phyloP scores from a whole-genome alignment of 164 flowering plant genomes.

The Kingdonia uniflora region DNA sequence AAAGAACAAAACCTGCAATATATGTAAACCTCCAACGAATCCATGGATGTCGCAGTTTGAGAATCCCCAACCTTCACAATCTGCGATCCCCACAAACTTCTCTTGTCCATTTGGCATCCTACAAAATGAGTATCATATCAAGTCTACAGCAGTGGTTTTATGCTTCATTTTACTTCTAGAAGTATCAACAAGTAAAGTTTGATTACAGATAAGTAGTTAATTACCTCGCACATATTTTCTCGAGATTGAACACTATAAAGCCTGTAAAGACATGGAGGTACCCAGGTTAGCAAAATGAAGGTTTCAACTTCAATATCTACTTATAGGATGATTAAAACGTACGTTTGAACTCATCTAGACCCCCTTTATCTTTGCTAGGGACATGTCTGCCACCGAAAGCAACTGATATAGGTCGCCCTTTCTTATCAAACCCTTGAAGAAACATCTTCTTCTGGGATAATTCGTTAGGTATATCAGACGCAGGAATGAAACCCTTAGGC shows the following conservation, averaged over 20 bases:
- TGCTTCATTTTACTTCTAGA: no score
- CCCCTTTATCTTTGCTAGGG: slow-evolving; percentile 29
- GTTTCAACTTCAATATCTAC: not conserved
- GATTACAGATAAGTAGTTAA: not conserved
- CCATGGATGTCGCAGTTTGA: slow-evolving; percentile 59
- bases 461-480: slow-evolving; percentile 35
- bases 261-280: slow-evolving; percentile 29
- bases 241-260: slow-evolving; percentile 42
- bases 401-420: not conserved
- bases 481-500: slow-evolving; percentile 53
- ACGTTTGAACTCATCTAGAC: slow-evolving; percentile 74
- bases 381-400: slow-evolving; percentile 29
- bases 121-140: not conserved
- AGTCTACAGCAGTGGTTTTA: no score
- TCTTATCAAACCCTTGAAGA: slow-evolving; percentile 51
- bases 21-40: slow-evolving; percentile 46
- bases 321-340: slow-evolving; percentile 7
- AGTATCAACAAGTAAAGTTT: no score
- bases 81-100: slow-evolving; percentile 55
- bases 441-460: slow-evolving; percentile 68
- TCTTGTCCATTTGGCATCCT: slow-evolving; percentile 65
- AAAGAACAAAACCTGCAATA: slow-evolving; percentile 49
- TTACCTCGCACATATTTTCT: slow-evolving; percentile 65
- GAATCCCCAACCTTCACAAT: slow-evolving; percentile 77
- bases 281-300: not conserved